Evolutionary conservation across 805 yeast genomes (phyloP).

Genomic region (Naumovozyma dairenensis): DNA sequence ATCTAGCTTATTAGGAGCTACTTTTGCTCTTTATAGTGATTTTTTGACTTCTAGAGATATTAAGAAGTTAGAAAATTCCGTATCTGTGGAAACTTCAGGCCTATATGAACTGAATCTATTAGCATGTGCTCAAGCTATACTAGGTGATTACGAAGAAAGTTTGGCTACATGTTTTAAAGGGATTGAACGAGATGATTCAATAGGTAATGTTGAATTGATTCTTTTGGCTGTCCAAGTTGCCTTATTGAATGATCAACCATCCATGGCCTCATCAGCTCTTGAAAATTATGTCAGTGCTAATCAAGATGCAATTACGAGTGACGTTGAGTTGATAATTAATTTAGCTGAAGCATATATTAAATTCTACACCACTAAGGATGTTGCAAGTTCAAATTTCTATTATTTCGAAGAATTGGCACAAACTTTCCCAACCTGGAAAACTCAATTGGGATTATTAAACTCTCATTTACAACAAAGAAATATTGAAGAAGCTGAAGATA

Average conservation of each 20-base stretch:
- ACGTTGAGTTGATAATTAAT: constrained; percentile 70
- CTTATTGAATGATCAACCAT: constrained; percentile 33
- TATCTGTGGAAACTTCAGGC: constrained; percentile 8
- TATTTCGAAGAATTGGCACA: constrained; percentile 72
- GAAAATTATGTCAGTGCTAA: constrained; percentile 36
- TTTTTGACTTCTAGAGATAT: constrained; percentile 17
- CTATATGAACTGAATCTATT: constrained; percentile 18
- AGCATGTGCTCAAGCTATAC: constrained; percentile 22
- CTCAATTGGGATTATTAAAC: constrained; percentile 55
- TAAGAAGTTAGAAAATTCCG: constrained; percentile 7
- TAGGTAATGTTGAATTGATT: constrained; percentile 32
- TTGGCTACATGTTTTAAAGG: constrained; percentile 32
- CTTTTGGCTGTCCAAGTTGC: constrained; percentile 36
- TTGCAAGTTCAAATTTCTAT: constrained; percentile 37
- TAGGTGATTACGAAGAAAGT: constrained; percentile 26
- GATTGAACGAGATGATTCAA: constrained; percentile 35
- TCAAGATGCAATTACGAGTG: constrained; percentile 34
- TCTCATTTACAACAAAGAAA: constrained; percentile 73
- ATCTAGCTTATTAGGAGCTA: constrained; percentile 17
- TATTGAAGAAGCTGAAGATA: constrained; percentile 71
- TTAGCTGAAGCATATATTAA: constrained; percentile 68
- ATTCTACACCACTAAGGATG: constrained; percentile 34
- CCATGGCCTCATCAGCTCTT: constrained; percentile 37
- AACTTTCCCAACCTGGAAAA: constrained; percentile 39
- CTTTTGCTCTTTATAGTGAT: constrained; percentile 21